Conservation (phyloP, 495 filamentous ascomycete genomes). For the Cercophora sp. region DNA sequence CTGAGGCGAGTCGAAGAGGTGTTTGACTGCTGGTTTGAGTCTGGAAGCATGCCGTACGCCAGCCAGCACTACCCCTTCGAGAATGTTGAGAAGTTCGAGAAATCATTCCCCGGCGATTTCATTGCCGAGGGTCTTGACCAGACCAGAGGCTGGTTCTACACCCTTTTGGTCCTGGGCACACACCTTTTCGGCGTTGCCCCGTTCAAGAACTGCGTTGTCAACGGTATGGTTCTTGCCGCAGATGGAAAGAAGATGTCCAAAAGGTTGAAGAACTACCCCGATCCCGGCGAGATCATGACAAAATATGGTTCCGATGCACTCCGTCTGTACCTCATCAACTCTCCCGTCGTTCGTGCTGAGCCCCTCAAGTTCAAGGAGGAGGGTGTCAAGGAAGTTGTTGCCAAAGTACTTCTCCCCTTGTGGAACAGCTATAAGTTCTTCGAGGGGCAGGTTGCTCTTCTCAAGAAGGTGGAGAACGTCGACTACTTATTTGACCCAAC, state of each 20-base stretch:
- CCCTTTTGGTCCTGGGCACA: slow-evolving; percentile 81
- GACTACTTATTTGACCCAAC: slow-evolving; percentile 78
- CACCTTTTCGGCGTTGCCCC: slow-evolving; percentile 86
- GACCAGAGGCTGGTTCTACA: slow-evolving; percentile 96
- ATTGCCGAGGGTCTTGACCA: slow-evolving; percentile 86
- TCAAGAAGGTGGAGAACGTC: slow-evolving; percentile 81
- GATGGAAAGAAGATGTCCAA: slow-evolving; percentile 99
- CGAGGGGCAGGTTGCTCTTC: slow-evolving; percentile 83
- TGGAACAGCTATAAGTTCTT: slow-evolving; percentile 99
- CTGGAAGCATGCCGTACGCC: slow-evolving; percentile 94
- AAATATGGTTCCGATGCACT: slow-evolving; percentile 92
- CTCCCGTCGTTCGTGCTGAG: slow-evolving; percentile 90
- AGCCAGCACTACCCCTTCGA: slow-evolving; percentile 94
- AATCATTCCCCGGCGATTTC: slow-evolving; percentile 90
- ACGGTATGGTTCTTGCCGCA: slow-evolving; percentile 89
- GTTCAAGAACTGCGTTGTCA: slow-evolving; percentile 96
- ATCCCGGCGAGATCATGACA: slow-evolving; percentile 77
- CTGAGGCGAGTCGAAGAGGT: slow-evolving; percentile 83
- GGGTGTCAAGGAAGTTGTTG: slow-evolving; percentile 93
- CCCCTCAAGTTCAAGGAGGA: slow-evolving; percentile 86
- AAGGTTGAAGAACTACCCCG: slow-evolving; percentile 94
- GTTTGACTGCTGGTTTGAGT: slow-evolving; percentile 92
- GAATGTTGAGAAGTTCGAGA: slow-evolving; percentile 73
- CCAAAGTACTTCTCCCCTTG: slow-evolving; percentile 86
- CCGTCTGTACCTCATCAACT: slow-evolving; percentile 94